Percentiles rank a stretch among this genome's conserved stretches.
phyloP scores from a whole-genome alignment of 129 eudicot genomes.

The Artemisia annua region DNA sequence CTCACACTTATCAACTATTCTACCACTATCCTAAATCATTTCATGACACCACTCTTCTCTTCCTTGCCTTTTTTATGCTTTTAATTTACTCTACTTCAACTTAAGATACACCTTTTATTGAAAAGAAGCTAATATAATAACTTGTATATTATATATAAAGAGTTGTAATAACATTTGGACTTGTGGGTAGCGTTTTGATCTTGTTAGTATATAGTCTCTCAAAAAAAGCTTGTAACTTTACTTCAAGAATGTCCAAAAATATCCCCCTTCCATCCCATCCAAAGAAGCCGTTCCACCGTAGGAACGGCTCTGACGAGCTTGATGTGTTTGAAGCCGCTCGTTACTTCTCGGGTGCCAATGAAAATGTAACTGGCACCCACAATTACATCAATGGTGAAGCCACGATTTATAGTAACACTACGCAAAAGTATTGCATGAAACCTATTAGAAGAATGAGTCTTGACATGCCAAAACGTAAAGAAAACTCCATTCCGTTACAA shows the following conservation, averaged over 20 bases:
- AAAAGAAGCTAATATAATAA: slow-evolving; percentile 14
- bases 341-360: slow-evolving; percentile 42
- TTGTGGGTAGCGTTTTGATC: slow-evolving; percentile 20
- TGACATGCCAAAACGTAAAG: slow-evolving; percentile 52
- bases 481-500: slow-evolving; percentile 38
- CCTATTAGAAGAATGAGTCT: slow-evolving; percentile 63
- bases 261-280: slow-evolving; percentile 17
- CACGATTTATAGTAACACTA: slow-evolving; percentile 14
- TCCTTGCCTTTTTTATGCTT: slow-evolving; percentile 27
- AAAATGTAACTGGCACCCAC: not conserved
- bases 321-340: no score
- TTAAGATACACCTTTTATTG: slow-evolving; percentile 16
- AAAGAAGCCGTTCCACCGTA: slow-evolving; percentile 45
- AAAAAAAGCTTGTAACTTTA: not conserved
- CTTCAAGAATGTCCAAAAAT: slow-evolving; percentile 38
- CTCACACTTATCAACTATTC: slow-evolving; percentile 30
- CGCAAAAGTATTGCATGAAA: slow-evolving; percentile 29
- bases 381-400: no score
- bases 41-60: slow-evolving; percentile 18
- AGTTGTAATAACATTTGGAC: slow-evolving; percentile 15
- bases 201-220: slow-evolving; percentile 20
- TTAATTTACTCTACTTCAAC: slow-evolving; percentile 25
- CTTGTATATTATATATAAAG: not conserved
- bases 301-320: slow-evolving; percentile 47
- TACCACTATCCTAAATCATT: slow-evolving; percentile 44